A percentile compares a stretch with the other conserved stretches of the same genome.
phyloP scores from a whole-genome alignment of 2,329 filamentous ascomycete genomes.

The Talaromyces piceae region DNA sequence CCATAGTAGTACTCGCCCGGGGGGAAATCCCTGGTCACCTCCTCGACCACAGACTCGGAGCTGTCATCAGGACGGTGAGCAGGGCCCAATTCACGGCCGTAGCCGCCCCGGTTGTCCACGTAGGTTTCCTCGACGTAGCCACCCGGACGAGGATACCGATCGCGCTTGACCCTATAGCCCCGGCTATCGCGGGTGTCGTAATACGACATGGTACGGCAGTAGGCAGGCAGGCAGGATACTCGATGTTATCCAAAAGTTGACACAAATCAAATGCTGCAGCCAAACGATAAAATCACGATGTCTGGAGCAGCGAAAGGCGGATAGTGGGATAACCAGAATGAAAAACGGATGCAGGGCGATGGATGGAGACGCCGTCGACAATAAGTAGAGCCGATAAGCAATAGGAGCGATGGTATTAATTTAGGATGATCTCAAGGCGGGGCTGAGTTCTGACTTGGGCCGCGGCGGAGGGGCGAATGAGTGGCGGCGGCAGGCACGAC shows the following conservation, averaged over 20 bases:
- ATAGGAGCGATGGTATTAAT: background rate
- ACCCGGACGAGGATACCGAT: slow-evolving; percentile 23
- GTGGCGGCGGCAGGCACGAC: background rate
- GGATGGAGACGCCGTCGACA: background rate
- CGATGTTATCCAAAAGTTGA: slow-evolving; percentile 3
- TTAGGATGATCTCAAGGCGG: background rate
- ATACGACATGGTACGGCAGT: slow-evolving; percentile 32
- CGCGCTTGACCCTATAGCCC: slow-evolving; percentile 21
- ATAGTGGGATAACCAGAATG: slow-evolving; percentile 2
- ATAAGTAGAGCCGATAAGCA: slow-evolving; percentile 9
- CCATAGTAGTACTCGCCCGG: slow-evolving; percentile 50
- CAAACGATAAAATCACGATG: slow-evolving; percentile 9
- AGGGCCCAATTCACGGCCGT: slow-evolving; percentile 12
- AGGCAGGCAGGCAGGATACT: slow-evolving; percentile 4
- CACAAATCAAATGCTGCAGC: slow-evolving; percentile 9
- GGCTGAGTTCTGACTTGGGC: slow-evolving; percentile 4
- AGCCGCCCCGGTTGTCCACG: slow-evolving; percentile 16
- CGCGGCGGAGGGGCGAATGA: slow-evolving; percentile 2
- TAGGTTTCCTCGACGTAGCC: slow-evolving; percentile 24
- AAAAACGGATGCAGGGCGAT: slow-evolving; percentile 2
- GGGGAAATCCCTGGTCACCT: slow-evolving; percentile 76
- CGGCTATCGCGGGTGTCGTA: slow-evolving; percentile 24
- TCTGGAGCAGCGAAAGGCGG: slow-evolving; percentile 4
- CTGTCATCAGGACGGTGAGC: slow-evolving; percentile 53
- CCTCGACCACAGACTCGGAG: slow-evolving; percentile 63